Base-by-base conservation (phyloP, 2,329 filamentous ascomycete genomes). In the Cladosporium sp. region DNA sequence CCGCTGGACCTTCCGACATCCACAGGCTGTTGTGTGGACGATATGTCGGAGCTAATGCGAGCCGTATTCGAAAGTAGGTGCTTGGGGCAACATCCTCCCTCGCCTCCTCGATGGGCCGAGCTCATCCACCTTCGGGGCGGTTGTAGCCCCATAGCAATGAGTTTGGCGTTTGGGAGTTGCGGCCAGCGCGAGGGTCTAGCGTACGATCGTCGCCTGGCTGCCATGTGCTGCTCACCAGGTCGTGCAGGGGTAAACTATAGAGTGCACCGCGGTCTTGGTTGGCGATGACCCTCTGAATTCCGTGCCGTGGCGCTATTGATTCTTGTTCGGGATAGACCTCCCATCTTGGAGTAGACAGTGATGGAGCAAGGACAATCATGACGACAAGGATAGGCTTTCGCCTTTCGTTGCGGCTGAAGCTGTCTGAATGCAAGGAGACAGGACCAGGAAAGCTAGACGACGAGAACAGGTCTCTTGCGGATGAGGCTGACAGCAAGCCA, bases 211-310 rank as follows among this genome's bases (percentile, higher is more conserved):
- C 36, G 36, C 16, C 33, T 27, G 36, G 18, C 35, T 40, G 45
- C 27, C 45, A 35, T 48, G 45, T 48, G 45, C 18, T 40, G 43
- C 16, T 33, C 43, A 27, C 22, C 22, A 27, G 9, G 22, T 35
- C 15, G 32, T 30, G 22, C 45, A 48, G 45, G 45, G 45, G 45
- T 22, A n/a, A 48, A 40, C 36, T 48, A 48, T 48, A 48, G 45
- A 20, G 12, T 39, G 36, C 30, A 30, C 25, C 18, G 36, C 20
- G 36, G 45, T 29, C 15, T 38, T 32, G 30, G 29, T 35, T 36
- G n/a, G 5, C 22, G 29, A 19, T 40, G 36, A n/a, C 27, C 20
- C 45, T 30, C 36, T 39, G 9, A 2, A 20, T 20, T 20, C 13
- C 36, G 36, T 20, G 45, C 45, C 45, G 45, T 27, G 36, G 36